A percentile compares a stretch with the other conserved stretches of the same genome.
Evolutionary conservation across 2,329 filamentous ascomycete genomes (phyloP).

Genomic region (Alternaria sp.): DNA sequence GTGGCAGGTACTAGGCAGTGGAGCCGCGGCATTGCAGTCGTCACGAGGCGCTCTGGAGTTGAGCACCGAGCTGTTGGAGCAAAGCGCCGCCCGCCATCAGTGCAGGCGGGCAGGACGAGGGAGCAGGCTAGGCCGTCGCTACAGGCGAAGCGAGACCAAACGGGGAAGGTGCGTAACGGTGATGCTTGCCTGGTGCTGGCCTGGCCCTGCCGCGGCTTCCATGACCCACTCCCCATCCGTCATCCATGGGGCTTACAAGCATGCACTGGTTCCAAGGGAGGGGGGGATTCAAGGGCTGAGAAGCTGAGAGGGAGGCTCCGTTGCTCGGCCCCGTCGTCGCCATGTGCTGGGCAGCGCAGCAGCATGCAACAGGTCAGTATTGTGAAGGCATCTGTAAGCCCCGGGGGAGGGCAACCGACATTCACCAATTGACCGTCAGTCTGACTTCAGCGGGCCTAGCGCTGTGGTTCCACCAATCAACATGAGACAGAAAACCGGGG

Average conservation of each 20-base stretch:
- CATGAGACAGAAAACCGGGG: background rate
- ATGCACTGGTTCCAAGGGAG: too few species aligned
- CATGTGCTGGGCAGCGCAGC: too few species aligned
- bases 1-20: background rate
- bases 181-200: constrained; percentile 15
- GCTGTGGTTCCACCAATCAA: constrained; percentile 7
- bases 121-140: constrained; percentile 23
- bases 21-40: constrained; percentile 1
- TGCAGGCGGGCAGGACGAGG: constrained; percentile 8
- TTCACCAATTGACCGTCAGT: constrained; percentile 19
- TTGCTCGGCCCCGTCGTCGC: too few species aligned
- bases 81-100: constrained; percentile 27
- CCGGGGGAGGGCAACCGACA: constrained; percentile 10
- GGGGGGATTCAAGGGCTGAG: too few species aligned
- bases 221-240: background rate
- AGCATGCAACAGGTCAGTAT: too few species aligned
- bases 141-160: constrained; percentile 25
- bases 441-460: constrained; percentile 21
- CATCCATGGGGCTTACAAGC: background rate
- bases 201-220: constrained; percentile 20
- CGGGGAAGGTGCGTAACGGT: constrained; percentile 27
- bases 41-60: constrained; percentile 18
- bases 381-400: background rate
- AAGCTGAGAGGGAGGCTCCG: too few species aligned
- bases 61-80: constrained; percentile 13